Evolutionary conservation across 2,329 filamentous ascomycete genomes (phyloP).

Genomic region (Xylaria sp.): DNA sequence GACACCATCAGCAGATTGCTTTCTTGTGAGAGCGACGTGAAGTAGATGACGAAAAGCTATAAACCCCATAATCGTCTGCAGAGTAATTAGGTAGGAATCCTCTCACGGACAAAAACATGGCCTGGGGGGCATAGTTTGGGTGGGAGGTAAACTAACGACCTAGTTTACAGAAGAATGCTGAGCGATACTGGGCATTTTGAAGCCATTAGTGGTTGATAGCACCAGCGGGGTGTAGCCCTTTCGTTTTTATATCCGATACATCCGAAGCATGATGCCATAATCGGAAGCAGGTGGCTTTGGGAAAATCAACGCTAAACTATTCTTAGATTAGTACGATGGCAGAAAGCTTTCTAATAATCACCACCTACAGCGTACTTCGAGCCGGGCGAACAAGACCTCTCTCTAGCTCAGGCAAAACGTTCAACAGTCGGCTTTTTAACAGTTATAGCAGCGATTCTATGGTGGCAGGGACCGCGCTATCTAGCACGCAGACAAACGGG

Average conservation of each 20-base stretch:
- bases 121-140: too few species aligned
- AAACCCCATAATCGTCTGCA: too few species aligned
- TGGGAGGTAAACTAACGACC: too few species aligned
- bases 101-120: too few species aligned
- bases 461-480: slow-evolving; percentile 6
- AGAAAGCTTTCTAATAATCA: slow-evolving; percentile 44
- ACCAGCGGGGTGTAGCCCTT: background rate
- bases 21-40: too few species aligned
- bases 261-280: slow-evolving; percentile 29
- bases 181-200: too few species aligned
- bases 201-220: too few species aligned
- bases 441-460: slow-evolving; percentile 8
- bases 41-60: too few species aligned
- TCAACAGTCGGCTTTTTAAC: slow-evolving; percentile 14
- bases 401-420: slow-evolving; percentile 39
- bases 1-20: too few species aligned
- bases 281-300: slow-evolving; percentile 12
- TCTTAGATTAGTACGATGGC: slow-evolving; percentile 35
- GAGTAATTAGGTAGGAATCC: too few species aligned
- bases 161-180: too few species aligned
- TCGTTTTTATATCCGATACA: slow-evolving; percentile 25
- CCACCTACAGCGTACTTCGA: slow-evolving; percentile 40
- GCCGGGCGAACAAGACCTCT: slow-evolving; percentile 18
- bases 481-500: background rate
- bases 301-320: slow-evolving; percentile 24